phyloP scores from a whole-genome alignment of 305 asterid genomes.

The Fraxinus velutina region DNA sequence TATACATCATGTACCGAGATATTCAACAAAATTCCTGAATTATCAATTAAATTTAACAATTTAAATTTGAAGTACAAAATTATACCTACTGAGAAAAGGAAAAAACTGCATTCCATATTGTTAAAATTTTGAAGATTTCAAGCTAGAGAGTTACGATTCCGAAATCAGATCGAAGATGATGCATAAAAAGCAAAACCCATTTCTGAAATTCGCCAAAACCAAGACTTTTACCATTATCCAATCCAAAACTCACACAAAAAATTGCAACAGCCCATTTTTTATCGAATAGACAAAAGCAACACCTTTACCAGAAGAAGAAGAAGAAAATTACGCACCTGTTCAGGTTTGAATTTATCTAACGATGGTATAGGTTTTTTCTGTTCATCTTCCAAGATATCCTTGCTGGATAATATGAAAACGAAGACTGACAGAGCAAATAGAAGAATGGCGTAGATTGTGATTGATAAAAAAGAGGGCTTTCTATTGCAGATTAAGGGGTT shows the following conservation, averaged over 20 bases:
- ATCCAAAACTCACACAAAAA: neutral
- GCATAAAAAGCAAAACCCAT: constrained; percentile 1
- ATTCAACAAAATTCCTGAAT: neutral
- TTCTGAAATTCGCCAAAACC: neutral
- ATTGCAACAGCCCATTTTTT: neutral
- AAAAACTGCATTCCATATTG: constrained; percentile 8
- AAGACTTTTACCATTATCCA: neutral
- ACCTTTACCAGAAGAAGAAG: neutral
- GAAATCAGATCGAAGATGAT: neutral
- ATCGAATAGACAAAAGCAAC: neutral
- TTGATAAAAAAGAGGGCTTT: constrained; percentile 48
- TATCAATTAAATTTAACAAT: neutral
- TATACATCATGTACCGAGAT: neutral
- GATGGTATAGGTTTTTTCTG: constrained; percentile 32
- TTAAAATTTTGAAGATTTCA: neutral
- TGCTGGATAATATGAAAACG: constrained; percentile 56
- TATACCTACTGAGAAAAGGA: neutral
- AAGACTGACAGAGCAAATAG: constrained; percentile 58
- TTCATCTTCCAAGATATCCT: constrained; percentile 56
- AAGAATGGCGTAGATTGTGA: constrained; percentile 48
- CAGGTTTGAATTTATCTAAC: constrained; percentile 31
- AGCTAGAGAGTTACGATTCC: constrained; percentile 1
- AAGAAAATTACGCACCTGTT: constrained; percentile 30
- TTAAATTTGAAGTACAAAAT: neutral
- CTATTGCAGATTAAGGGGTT: constrained; percentile 32